phyloP scores from a whole-genome alignment of 2,329 filamentous ascomycete species.

The Talaromyces sp. region DNA sequence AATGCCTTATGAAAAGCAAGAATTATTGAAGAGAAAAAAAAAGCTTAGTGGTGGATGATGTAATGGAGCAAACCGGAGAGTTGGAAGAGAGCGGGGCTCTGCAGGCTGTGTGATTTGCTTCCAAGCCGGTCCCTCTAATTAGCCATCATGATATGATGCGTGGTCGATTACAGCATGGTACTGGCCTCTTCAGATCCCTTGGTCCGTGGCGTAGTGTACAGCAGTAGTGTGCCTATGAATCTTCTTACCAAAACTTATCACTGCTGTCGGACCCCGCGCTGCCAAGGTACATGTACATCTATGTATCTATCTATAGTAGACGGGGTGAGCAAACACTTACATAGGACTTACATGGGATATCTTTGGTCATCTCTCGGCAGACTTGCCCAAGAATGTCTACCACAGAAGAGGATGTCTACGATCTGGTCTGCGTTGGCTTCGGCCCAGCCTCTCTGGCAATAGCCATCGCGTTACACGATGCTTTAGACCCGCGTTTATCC shows the following conservation, averaged over 20 bases:
- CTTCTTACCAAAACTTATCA: not conserved
- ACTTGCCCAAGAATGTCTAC: not conserved
- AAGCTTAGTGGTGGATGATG: not conserved
- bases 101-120: no score
- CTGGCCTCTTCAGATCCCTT: not conserved
- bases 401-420: constrained; percentile 60
- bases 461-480: constrained; percentile 81
- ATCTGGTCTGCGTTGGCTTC: constrained; percentile 87
- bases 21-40: no score
- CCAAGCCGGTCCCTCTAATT: no score
- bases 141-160: not conserved
- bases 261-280: not conserved
- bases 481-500: constrained; percentile 48
- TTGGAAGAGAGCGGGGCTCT: not conserved
- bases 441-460: constrained; percentile 87
- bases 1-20: no score
- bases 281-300: not conserved
- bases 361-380: not conserved
- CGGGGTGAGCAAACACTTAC: not conserved
- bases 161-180: not conserved
- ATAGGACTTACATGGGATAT: not conserved
- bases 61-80: not conserved
- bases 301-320: not conserved
- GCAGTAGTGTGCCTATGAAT: not conserved
- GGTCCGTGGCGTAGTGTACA: not conserved